Conservation (phyloP, 2,329 filamentous ascomycete genomes). For the Fusarium paranaense region DNA sequence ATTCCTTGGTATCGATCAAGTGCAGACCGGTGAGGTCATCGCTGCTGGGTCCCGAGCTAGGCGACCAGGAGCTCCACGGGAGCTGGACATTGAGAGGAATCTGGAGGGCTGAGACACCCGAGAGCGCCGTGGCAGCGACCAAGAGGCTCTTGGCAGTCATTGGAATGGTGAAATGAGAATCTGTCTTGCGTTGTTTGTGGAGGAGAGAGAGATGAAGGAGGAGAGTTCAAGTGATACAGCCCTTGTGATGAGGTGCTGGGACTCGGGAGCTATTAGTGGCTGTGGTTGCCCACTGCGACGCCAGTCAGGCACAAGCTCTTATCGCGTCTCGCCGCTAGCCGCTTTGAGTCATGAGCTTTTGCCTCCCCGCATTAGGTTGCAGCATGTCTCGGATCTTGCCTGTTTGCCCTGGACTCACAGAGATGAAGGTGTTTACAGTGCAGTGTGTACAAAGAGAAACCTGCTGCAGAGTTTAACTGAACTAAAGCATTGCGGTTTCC, state of each 20-base stretch:
- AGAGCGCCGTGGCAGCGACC: conserved; percentile 44
- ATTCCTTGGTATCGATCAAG: conserved; percentile 63
- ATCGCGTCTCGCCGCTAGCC: conserved; percentile 33
- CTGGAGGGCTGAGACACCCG: conserved; percentile 43
- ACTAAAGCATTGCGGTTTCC: background rate
- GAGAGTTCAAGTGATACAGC: conserved; percentile 37
- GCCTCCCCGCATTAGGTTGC: background rate
- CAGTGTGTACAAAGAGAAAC: background rate
- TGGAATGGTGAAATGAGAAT: background rate
- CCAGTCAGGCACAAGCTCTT: conserved; percentile 34
- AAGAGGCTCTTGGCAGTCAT: conserved; percentile 44
- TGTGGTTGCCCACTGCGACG: conserved; percentile 27
- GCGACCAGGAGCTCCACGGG: conserved; percentile 30
- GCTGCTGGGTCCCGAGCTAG: conserved; percentile 20
- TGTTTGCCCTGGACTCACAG: background rate
- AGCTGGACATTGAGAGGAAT: conserved; percentile 39
- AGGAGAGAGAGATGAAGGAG: conserved; percentile 8
- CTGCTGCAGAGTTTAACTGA: background rate
- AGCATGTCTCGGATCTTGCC: background rate
- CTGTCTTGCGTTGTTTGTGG: background rate
- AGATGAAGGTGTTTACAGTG: background rate
- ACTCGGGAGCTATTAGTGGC: background rate
- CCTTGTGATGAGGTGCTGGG: conserved; percentile 32
- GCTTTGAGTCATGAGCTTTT: background rate
- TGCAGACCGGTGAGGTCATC: conserved; percentile 47